Percentiles rank a stretch among this genome's conserved stretches.
These are phyloP conservation scores for Misopates orontium DNA, from an alignment of 257 asterid genomes.

Conservation along the genomic window DNA sequence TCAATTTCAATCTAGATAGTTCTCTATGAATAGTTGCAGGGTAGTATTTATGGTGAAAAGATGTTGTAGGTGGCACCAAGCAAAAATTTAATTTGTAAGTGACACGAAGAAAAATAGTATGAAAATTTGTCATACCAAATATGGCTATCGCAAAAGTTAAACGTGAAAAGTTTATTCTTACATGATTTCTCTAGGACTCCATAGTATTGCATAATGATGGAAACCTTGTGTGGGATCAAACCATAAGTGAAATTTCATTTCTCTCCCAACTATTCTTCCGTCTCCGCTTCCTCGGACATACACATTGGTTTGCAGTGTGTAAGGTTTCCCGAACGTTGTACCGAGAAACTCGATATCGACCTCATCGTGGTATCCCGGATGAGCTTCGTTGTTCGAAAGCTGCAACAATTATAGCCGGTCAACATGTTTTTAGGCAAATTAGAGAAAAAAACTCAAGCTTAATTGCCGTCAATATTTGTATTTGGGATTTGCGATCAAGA, in stretches of 20 bases:
- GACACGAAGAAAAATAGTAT: neutral
- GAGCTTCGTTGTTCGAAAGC: slow-evolving; percentile 87
- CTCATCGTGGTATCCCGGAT: slow-evolving; percentile 91
- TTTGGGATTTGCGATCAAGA: too few relatives aligned
- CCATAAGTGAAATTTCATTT: slow-evolving; percentile 92
- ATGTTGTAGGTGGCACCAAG: slow-evolving; percentile 24
- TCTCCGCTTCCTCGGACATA: slow-evolving; percentile 93
- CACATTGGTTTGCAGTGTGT: slow-evolving; percentile 89
- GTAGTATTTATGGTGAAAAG: slow-evolving; percentile 24
- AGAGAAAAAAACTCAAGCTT: too few relatives aligned
- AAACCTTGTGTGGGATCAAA: slow-evolving; percentile 85
- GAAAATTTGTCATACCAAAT: neutral
- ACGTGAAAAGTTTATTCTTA: slow-evolving; percentile 30
- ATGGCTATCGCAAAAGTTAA: too few relatives aligned
- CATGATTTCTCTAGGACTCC: slow-evolving; percentile 80
- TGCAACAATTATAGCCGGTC: slow-evolving; percentile 35
- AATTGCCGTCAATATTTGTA: too few relatives aligned
- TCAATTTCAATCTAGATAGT: neutral
- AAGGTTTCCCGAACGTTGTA: slow-evolving; percentile 91
- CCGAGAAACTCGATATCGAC: slow-evolving; percentile 95
- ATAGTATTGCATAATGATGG: slow-evolving; percentile 83
- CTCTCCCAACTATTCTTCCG: slow-evolving; percentile 82
- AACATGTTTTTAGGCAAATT: too few relatives aligned
- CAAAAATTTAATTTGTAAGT: neutral
- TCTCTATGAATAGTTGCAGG: slow-evolving; percentile 24